These are phyloP conservation scores for Xylaria nigripes DNA, from an alignment of 495 filamentous ascomycete genomes.

Conservation along the genomic window DNA sequence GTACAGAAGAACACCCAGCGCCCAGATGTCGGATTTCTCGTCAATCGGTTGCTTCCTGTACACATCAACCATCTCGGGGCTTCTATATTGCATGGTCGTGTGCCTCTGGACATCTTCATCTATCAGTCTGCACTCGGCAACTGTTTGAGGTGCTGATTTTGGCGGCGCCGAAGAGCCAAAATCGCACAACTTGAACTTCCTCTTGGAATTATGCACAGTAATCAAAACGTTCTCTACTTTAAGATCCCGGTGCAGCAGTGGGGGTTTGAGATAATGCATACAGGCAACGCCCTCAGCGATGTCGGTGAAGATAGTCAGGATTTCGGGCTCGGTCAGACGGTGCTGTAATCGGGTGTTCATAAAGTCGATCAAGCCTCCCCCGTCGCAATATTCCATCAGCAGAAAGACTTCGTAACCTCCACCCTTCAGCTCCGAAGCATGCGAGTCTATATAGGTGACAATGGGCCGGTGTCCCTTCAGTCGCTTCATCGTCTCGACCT, in stretches of 20 bases:
- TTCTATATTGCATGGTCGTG: conserved; percentile 93
- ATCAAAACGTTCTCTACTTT: conserved; percentile 99
- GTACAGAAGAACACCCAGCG: conserved; percentile 88
- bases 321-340: conserved; percentile 93
- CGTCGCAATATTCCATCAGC: conserved; percentile 86
- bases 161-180: conserved; percentile 90
- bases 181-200: conserved; percentile 89
- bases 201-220: conserved; percentile 49
- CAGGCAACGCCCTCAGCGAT: conserved; percentile 93
- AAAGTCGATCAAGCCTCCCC: conserved; percentile 94
- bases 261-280: conserved; percentile 97
- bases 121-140: conserved; percentile 77
- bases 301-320: conserved; percentile 92
- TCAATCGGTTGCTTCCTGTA: conserved; percentile 95
- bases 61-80: conserved; percentile 98
- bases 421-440: conserved; percentile 85
- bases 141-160: conserved; percentile 72
- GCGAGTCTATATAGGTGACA: conserved; percentile 96
- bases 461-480: conserved; percentile 93
- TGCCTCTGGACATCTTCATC: conserved; percentile 97
- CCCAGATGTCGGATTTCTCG: conserved; percentile 99
- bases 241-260: conserved; percentile 85
- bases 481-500: conserved; percentile 99
- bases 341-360: conserved; percentile 98
- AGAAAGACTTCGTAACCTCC: conserved; percentile 97